Conservation (phyloP, 176 grass and related monocot species). For the Stipa capillata region DNA sequence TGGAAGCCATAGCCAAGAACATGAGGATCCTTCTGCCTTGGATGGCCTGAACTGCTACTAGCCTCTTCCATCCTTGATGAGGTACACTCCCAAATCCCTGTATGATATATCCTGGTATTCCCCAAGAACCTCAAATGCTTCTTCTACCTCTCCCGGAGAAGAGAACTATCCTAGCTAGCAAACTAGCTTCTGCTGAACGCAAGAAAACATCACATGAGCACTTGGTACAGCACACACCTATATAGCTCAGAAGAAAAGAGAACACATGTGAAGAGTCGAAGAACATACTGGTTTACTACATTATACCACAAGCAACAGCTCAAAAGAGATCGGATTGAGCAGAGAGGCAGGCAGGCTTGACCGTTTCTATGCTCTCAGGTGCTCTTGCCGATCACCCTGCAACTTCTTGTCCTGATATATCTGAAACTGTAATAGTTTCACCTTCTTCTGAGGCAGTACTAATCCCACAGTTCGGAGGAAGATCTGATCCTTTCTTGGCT, state of each 20-base stretch:
- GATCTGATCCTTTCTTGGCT: slow-evolving; percentile 25
- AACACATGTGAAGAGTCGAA: neutral
- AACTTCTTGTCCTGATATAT: slow-evolving; percentile 30
- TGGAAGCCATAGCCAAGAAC: slow-evolving; percentile 39
- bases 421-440: slow-evolving; percentile 3
- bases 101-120: too few relatives aligned
- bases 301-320: slow-evolving; percentile 6
- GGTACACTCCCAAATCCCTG: neutral
- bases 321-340: neutral
- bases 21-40: slow-evolving; percentile 25
- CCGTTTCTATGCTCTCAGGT: too few relatives aligned
- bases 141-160: neutral
- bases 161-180: neutral
- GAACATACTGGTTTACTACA: neutral
- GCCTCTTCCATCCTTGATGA: slow-evolving; percentile 38
- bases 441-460: slow-evolving; percentile 3
- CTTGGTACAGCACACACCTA: neutral
- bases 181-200: neutral
- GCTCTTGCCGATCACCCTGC: too few relatives aligned
- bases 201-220: neutral
- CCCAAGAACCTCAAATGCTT: neutral
- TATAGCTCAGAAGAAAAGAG: neutral
- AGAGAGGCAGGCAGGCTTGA: neutral
- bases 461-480: slow-evolving; percentile 27
- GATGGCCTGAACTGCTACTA: slow-evolving; percentile 25